Percentiles rank a stretch among this genome's conserved stretches.
Evolutionary conservation across 2,329 filamentous ascomycete species (phyloP).

Genomic region (Trichoderma arundinaceum): DNA sequence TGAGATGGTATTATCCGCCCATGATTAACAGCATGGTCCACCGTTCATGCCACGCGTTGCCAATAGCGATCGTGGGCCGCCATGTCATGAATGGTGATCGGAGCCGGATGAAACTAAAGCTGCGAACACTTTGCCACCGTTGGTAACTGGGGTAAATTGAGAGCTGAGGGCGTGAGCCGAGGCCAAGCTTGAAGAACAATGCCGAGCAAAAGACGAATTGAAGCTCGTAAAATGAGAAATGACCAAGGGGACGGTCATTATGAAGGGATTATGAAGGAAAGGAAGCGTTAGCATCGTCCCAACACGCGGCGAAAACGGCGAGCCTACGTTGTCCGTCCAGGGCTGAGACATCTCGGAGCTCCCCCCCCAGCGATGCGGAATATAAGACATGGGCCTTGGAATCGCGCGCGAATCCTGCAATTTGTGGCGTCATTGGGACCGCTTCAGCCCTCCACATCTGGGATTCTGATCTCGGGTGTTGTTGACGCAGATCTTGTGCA

Average conservation of each 20-base stretch:
- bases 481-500: constrained; percentile 11
- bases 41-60: neutral
- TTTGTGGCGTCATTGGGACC: constrained; percentile 8
- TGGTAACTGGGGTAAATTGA: neutral
- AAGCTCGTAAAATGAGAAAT: neutral
- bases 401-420: constrained; percentile 1
- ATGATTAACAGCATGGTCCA: neutral
- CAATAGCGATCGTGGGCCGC: neutral
- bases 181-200: neutral
- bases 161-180: constrained; percentile 3
- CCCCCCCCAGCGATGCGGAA: constrained; percentile 17
- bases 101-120: constrained; percentile 8
- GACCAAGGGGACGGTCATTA: neutral
- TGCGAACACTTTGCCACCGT: constrained; percentile 22
- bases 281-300: neutral
- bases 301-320: neutral
- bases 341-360: neutral
- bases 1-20: neutral
- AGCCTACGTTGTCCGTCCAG: neutral
- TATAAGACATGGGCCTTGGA: neutral
- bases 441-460: neutral
- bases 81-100: constrained; percentile 13
- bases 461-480: neutral
- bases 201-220: neutral
- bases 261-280: neutral